Evolutionary conservation across 441 rosid genomes (phyloP).

Genomic region (Euphorbia celastroides): DNA sequence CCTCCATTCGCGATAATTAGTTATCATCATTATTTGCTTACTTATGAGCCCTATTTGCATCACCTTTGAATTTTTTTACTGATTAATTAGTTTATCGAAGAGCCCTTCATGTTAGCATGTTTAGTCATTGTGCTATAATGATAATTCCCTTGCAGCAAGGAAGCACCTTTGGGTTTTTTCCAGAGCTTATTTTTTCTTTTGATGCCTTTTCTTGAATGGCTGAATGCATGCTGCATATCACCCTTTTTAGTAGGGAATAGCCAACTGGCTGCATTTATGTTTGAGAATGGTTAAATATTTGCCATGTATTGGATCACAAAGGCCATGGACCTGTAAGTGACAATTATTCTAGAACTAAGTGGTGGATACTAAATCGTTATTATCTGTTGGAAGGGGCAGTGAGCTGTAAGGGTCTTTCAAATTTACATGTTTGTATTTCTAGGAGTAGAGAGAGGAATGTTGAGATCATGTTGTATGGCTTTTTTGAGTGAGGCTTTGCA

Average conservation of each 20-base stretch:
- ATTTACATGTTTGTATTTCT: background rate
- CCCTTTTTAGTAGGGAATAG: background rate
- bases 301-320: background rate
- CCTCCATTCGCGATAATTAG: too few relatives aligned
- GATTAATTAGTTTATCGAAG: background rate
- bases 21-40: background rate
- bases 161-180: background rate
- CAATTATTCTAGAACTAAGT: background rate
- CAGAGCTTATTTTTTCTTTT: background rate
- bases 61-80: background rate
- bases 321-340: background rate
- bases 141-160: background rate
- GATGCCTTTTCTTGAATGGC: background rate
- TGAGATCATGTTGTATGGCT: background rate
- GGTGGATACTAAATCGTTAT: background rate
- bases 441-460: background rate
- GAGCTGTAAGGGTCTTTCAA: background rate
- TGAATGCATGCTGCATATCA: background rate
- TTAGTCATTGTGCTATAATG: background rate
- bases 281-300: background rate
- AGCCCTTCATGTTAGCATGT: slow-evolving; percentile 5
- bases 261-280: background rate
- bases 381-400: background rate
- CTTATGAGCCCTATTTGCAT: background rate
- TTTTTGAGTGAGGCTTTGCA: background rate